Percentiles rank a stretch among this genome's conserved stretches.
These are phyloP conservation scores for Neonectria coccinea DNA, from an alignment of 2,329 filamentous ascomycete species.

Conservation along the genomic window DNA sequence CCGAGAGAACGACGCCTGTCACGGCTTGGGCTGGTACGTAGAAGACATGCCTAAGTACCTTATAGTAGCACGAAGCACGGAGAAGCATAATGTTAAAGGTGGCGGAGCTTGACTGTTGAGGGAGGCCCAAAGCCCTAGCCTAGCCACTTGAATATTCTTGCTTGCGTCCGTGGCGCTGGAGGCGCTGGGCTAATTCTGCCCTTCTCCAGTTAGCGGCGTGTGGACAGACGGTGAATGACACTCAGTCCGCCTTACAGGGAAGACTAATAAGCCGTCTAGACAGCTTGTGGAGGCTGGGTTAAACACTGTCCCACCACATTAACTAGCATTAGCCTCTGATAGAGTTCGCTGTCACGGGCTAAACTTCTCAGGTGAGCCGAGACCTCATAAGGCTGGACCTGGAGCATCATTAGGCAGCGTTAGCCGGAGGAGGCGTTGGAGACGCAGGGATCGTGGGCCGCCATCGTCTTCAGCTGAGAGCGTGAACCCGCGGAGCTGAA, in stretches of 20 bases:
- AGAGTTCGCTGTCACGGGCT: neutral
- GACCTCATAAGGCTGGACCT: constrained; percentile 4
- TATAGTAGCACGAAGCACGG: too few species aligned
- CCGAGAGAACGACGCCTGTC: neutral
- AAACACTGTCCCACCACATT: neutral
- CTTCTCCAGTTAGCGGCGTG: neutral
- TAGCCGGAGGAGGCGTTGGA: constrained; percentile 3
- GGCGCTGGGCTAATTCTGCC: neutral
- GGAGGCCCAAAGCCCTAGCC: neutral
- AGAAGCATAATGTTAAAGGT: neutral
- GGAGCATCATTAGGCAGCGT: neutral
- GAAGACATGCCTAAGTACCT: neutral
- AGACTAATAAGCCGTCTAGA: neutral
- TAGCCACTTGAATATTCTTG: neutral
- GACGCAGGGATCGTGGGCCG: neutral
- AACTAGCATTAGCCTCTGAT: neutral
- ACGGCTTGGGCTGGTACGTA: neutral
- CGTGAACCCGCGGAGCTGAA: neutral
- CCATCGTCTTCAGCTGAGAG: constrained; percentile 6
- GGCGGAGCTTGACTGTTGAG: neutral
- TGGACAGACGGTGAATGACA: neutral
- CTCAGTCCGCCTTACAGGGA: neutral
- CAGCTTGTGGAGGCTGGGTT: constrained; percentile 8
- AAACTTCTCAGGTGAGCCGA: constrained; percentile 3
- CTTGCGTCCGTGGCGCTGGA: neutral